Percentiles rank a stretch among this genome's conserved stretches.
phyloP scores from a whole-genome alignment of 2,329 filamentous ascomycete genomes.

The Aureobasidium musti region DNA sequence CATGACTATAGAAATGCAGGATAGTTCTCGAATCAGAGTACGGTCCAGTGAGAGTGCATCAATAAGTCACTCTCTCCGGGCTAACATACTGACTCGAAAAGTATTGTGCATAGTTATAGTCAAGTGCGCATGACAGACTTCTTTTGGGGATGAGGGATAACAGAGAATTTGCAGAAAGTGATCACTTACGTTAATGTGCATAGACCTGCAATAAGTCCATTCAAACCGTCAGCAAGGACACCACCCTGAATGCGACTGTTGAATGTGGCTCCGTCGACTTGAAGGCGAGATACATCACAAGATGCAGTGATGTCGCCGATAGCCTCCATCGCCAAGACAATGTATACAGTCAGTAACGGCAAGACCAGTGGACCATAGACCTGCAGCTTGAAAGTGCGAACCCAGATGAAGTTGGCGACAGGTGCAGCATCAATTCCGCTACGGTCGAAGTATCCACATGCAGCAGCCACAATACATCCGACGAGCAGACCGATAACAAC shows the following conservation, averaged over 20 bases:
- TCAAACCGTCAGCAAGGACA: constrained; percentile 74
- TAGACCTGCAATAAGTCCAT: constrained; percentile 72
- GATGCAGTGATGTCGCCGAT: constrained; percentile 71
- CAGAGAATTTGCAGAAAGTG: not conserved
- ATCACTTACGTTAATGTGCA: constrained; percentile 65
- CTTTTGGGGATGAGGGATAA: constrained; percentile 49
- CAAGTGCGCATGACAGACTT: no score
- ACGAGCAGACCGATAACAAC: constrained; percentile 73
- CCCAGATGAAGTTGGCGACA: constrained; percentile 74
- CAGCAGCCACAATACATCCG: constrained; percentile 74
- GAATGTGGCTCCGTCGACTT: constrained; percentile 70
- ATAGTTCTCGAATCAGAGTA: no score
- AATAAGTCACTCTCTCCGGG: no score
- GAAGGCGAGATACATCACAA: constrained; percentile 74
- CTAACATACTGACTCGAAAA: no score
- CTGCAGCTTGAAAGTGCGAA: constrained; percentile 70
- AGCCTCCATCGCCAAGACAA: constrained; percentile 75
- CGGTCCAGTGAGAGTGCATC: no score
- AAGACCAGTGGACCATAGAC: constrained; percentile 74
- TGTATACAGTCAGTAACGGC: constrained; percentile 62
- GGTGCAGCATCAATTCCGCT: constrained; percentile 70
- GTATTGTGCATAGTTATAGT: no score
- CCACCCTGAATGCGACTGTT: constrained; percentile 79
- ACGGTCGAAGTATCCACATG: constrained; percentile 75
- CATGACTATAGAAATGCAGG: no score